phyloP scores from a whole-genome alignment of 148 eudicot genomes.

The Camellia granthamiana region DNA sequence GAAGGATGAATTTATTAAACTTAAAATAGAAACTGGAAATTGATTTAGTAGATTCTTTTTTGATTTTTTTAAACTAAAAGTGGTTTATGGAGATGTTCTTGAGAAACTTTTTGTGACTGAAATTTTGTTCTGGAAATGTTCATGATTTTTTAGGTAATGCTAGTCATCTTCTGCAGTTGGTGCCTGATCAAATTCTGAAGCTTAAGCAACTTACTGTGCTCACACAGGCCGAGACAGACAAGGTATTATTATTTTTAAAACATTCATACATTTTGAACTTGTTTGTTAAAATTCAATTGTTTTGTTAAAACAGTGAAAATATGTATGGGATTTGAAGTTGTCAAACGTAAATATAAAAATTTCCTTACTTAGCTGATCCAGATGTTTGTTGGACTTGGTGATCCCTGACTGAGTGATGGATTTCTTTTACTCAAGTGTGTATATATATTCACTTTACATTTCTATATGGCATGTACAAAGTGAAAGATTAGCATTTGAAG shows the following conservation, averaged over 20 bases:
- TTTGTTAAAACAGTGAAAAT: neutral
- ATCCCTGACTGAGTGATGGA: neutral
- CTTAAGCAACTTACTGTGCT: conserved; percentile 89
- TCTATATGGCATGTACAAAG: no score
- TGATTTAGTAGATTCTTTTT: neutral
- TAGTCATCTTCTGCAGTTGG: conserved; percentile 55
- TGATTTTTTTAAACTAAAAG: neutral
- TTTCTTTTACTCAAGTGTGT: neutral
- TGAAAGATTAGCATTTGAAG: no score
- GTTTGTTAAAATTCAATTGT: neutral
- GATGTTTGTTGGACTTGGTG: neutral
- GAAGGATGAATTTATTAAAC: neutral
- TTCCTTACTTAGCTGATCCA: neutral
- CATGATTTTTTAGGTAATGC: conserved; percentile 47
- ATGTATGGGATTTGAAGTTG: neutral
- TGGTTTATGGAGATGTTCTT: neutral
- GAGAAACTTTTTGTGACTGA: neutral
- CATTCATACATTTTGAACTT: neutral
- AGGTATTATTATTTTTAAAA: conserved; percentile 34
- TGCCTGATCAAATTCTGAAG: conserved; percentile 79
- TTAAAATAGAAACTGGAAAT: neutral
- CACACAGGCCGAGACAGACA: conserved; percentile 81
- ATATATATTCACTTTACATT: neutral
- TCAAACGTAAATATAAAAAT: neutral
- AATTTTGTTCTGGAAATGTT: neutral